Conservation (phyloP, 2,329 filamentous ascomycete species). For the Colletotrichum incanum region DNA sequence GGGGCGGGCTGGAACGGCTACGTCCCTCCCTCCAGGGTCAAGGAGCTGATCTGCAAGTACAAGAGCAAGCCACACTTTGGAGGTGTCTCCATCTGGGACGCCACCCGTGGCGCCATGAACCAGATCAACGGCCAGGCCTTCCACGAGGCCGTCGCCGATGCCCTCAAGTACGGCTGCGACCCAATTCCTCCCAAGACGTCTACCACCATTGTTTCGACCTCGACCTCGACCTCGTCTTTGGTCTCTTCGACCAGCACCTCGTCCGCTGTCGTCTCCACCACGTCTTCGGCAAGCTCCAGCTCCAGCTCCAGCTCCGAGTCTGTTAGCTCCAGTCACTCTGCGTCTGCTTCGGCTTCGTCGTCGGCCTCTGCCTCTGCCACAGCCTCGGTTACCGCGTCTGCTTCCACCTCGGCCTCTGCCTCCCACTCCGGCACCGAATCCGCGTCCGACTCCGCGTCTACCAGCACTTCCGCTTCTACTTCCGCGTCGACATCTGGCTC, state of each 20-base stretch:
- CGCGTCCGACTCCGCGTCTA: slow-evolving; percentile 12
- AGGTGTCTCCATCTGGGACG: slow-evolving; percentile 64
- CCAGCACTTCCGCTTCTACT: neutral
- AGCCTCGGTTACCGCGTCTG: slow-evolving; percentile 1
- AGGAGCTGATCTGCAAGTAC: slow-evolving; percentile 57
- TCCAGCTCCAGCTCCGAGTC: slow-evolving; percentile 17
- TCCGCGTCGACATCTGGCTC: slow-evolving; percentile 8
- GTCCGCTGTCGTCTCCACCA: slow-evolving; percentile 35
- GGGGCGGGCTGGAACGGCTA: slow-evolving; percentile 53
- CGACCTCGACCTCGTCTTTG: slow-evolving; percentile 30
- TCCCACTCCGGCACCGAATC: slow-evolving; percentile 6
- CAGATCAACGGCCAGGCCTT: slow-evolving; percentile 53
- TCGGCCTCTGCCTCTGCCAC: slow-evolving; percentile 4
- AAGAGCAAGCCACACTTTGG: slow-evolving; percentile 58
- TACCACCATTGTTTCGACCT: slow-evolving; percentile 38
- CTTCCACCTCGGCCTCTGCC: slow-evolving; percentile 11
- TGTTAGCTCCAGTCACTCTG: slow-evolving; percentile 4
- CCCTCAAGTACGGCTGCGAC: slow-evolving; percentile 56
- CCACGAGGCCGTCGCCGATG: slow-evolving; percentile 55
- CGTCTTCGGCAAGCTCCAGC: slow-evolving; percentile 35
- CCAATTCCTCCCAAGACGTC: slow-evolving; percentile 48
- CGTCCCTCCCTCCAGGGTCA: slow-evolving; percentile 52
- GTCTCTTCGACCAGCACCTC: slow-evolving; percentile 35
- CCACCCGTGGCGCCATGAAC: slow-evolving; percentile 54
- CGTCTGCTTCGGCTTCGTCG: slow-evolving; percentile 9